Evolutionary conservation across 1,284 basidiomycete species (phyloP), one percentile per base, ranked within the genome.

Genomic region (Sanghuangporus sanghuang): DNA sequence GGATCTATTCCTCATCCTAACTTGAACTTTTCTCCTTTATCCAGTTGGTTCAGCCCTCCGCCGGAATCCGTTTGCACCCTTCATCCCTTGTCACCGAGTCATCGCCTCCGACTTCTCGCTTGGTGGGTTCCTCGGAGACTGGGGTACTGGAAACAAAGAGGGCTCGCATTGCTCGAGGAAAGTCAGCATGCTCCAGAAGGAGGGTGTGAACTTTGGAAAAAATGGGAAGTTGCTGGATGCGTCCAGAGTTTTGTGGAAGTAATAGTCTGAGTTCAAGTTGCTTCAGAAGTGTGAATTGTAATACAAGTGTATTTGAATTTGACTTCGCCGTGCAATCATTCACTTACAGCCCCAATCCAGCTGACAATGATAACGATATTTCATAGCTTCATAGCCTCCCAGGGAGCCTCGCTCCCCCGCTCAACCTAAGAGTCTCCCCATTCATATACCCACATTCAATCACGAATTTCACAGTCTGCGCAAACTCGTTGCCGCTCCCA

Each of bases 11-110:
- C 49, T 57, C 7, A 6, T 42, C 40, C 40, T 42, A 42, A 12
- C 36, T 39, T 54, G 35, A 59, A 23, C 46, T 32, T 32, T 32
- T 32, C 27, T 32, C 44, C 55, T 48, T 21, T 38, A 48, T 35
- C 14, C 66, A 85, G 86, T 86, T 23, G 87, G 87, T 32, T 77
- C 75, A 38, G 87, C 85, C 0, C 71, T 89, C 44, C 76, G 81
- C 44, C 77, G 75, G 46, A 89, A 89, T 68, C 86, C 86, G 0
- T 89, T 88, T 69, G 80, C 81, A 5, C 87, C 87, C 0, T 79
- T 76, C 60, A 77, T 88, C 8, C 87, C 86, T 0, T 89, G 87
- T 61, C 87, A 89, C 68, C 81, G 87, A 38, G 79, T 89, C 58
- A 80, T 89, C 32, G 82, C 85, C 0, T 83, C 85, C 1, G 81